Evolutionary conservation across 2,329 filamentous ascomycete species (phyloP).

Genomic region (Cercospora canescens): DNA sequence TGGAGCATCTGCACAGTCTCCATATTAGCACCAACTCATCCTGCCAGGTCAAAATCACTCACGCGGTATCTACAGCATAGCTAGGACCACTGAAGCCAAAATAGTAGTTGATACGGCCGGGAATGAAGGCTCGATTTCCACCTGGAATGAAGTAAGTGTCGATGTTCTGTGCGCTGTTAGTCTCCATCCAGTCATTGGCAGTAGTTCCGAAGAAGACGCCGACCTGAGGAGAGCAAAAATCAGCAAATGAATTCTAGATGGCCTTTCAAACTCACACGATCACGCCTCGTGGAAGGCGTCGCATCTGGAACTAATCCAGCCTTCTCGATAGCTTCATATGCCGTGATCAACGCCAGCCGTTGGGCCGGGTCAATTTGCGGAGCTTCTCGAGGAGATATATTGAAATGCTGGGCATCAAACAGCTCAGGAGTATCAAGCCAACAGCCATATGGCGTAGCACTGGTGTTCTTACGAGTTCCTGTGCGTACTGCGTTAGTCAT

Average conservation of each 20-base stretch:
- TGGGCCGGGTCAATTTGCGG: background rate
- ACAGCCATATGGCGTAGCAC: background rate
- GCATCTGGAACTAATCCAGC: background rate
- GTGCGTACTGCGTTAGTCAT: too few relatives aligned
- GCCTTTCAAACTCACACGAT: too few relatives aligned
- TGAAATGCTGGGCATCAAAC: background rate
- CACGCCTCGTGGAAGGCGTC: background rate
- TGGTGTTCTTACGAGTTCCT: background rate
- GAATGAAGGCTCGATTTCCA: constrained; percentile 61
- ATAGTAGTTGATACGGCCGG: constrained; percentile 71
- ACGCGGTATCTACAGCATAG: constrained; percentile 73
- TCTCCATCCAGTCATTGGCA: constrained; percentile 21
- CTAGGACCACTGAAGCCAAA: constrained; percentile 75
- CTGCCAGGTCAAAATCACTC: too few relatives aligned
- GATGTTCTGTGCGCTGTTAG: constrained; percentile 25
- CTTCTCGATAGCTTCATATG: background rate
- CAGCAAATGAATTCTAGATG: too few relatives aligned
- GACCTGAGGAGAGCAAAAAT: too few relatives aligned
- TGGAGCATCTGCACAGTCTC: too few relatives aligned
- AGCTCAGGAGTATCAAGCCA: background rate
- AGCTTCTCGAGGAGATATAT: background rate
- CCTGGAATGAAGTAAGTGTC: constrained; percentile 69
- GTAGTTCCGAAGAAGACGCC: constrained; percentile 13
- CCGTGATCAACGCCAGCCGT: background rate
- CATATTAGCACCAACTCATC: too few relatives aligned